Conservation (phyloP, 2,329 filamentous ascomycete genomes). For the Phyllosticta citribraziliensis region DNA sequence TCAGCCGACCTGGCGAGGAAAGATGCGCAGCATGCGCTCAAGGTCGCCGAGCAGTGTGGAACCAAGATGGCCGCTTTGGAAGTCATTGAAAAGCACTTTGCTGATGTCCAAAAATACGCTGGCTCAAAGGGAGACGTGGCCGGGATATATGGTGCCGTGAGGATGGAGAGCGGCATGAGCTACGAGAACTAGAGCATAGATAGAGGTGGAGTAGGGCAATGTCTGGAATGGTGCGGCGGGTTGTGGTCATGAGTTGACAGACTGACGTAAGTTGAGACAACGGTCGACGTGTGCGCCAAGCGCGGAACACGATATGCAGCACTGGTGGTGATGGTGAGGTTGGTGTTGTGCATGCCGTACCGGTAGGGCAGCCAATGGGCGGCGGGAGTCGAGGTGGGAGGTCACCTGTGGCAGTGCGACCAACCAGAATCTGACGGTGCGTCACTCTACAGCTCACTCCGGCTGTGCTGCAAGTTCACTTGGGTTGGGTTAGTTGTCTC, state of each 20-base stretch:
- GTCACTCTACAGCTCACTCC: background rate
- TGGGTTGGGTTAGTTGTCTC: too few relatives aligned
- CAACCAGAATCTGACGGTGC: background rate
- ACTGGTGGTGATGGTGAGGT: background rate
- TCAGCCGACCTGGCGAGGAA: conserved; percentile 74
- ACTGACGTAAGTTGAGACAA: background rate
- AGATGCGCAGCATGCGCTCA: conserved; percentile 65
- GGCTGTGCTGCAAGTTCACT: too few relatives aligned
- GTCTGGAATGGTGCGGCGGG: background rate
- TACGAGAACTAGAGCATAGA: conserved; percentile 51
- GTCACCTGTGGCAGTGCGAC: background rate
- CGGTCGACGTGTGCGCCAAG: background rate
- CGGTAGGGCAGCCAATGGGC: background rate
- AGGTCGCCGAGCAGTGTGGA: conserved; percentile 54
- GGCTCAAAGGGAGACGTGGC: conserved; percentile 70
- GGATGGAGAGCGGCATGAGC: conserved; percentile 62
- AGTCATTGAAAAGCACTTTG: conserved; percentile 59
- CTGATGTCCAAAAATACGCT: conserved; percentile 56
- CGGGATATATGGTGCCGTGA: conserved; percentile 70
- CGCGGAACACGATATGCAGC: background rate
- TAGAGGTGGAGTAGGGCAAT: background rate
- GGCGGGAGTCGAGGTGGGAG: background rate
- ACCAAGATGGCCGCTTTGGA: conserved; percentile 55
- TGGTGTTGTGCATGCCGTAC: background rate
- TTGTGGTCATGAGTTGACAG: background rate